phyloP scores from a whole-genome alignment of 164 flowering plant species.

The Brasenia schreberi region DNA sequence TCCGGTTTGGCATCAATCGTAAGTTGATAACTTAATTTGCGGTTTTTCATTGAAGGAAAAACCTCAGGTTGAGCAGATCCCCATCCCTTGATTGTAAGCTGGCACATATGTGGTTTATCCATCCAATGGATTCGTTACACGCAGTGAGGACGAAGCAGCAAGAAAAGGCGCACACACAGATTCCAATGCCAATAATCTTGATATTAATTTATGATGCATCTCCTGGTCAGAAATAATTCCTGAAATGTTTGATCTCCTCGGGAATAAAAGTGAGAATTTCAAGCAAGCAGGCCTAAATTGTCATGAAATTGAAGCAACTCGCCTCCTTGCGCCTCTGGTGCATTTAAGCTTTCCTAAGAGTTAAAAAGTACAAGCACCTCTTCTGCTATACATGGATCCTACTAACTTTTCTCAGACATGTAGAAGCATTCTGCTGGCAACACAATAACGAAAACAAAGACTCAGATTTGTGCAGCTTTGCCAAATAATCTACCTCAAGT shows the following conservation, averaged over 20 bases:
- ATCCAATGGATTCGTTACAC: too few species aligned
- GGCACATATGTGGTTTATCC: neutral
- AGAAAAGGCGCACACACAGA: neutral
- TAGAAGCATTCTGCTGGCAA: neutral
- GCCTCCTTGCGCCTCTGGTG: neutral
- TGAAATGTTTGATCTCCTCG: neutral
- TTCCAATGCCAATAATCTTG: neutral
- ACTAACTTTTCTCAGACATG: neutral
- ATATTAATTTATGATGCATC: neutral
- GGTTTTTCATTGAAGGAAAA: too few species aligned
- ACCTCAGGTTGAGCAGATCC: neutral
- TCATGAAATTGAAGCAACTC: neutral
- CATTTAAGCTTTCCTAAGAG: neutral
- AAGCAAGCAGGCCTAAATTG: neutral
- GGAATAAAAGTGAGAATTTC: neutral
- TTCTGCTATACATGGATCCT: neutral
- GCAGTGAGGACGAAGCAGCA: too few species aligned
- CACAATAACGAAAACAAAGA: neutral
- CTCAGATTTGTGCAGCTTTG: neutral
- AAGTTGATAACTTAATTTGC: too few species aligned
- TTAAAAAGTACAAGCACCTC: neutral
- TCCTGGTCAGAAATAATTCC: neutral
- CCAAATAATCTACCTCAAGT: constrained; percentile 6
- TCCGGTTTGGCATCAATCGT: too few species aligned
- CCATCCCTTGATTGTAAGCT: neutral